phyloP scores from a whole-genome alignment of 495 filamentous ascomycete genomes.

The Apodospora peruviana region DNA sequence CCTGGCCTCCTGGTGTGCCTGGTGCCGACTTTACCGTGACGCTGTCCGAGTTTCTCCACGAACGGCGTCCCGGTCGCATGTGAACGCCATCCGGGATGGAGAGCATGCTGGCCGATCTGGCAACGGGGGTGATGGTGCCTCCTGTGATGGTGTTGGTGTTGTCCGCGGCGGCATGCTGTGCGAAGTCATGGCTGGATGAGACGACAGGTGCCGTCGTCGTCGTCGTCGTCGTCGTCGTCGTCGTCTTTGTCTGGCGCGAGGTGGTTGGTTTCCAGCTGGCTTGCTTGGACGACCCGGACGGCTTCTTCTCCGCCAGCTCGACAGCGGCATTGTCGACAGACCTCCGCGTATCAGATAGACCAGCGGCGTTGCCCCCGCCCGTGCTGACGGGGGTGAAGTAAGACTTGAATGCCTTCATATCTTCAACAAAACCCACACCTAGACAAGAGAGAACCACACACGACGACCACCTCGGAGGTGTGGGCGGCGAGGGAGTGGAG shows the following conservation, averaged over 20 bases:
- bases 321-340: background rate
- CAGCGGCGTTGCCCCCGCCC: background rate
- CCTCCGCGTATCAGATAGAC: background rate
- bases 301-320: background rate
- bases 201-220: background rate
- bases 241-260: background rate
- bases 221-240: background rate
- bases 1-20: background rate
- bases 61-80: background rate
- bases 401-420: conserved; percentile 21
- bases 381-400: conserved; percentile 14
- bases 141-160: background rate
- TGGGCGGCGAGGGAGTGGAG: too few species aligned
- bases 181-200: too few species aligned
- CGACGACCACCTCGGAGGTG: too few species aligned
- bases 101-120: background rate
- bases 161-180: background rate
- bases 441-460: too few species aligned
- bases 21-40: background rate
- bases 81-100: background rate
- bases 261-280: background rate
- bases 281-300: background rate
- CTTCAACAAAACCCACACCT: too few species aligned
- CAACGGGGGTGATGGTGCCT: background rate
- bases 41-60: background rate